phyloP scores from a whole-genome alignment of 257 asterid species.

The Capsicum chinense region DNA sequence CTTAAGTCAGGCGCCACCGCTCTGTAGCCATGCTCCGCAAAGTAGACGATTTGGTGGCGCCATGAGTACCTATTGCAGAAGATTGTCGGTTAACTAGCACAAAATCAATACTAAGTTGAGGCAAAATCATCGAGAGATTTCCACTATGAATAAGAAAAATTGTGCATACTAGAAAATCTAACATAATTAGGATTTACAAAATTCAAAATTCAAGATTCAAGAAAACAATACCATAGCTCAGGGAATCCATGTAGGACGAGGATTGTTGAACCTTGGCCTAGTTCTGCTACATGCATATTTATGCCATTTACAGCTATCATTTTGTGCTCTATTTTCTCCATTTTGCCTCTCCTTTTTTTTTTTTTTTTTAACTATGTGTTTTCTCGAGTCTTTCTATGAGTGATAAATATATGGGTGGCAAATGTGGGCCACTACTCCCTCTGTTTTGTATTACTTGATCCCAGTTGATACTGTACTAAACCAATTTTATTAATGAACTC shows the following conservation, averaged over 20 bases:
- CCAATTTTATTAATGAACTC: too few relatives aligned
- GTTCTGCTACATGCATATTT: slow-evolving; percentile 58
- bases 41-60: slow-evolving; percentile 79
- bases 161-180: too few relatives aligned
- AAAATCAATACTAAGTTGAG: not conserved
- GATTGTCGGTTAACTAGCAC: not conserved
- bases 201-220: too few relatives aligned
- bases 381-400: not conserved
- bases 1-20: slow-evolving; percentile 81
- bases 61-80: slow-evolving; percentile 48
- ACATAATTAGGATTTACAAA: too few relatives aligned
- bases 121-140: too few relatives aligned
- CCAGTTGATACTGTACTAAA: too few relatives aligned
- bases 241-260: slow-evolving; percentile 65
- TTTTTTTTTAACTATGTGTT: not conserved
- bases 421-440: not conserved
- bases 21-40: slow-evolving; percentile 69
- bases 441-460: too few relatives aligned
- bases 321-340: slow-evolving; percentile 41
- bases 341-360: not conserved
- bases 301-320: slow-evolving; percentile 34
- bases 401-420: not conserved
- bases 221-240: not conserved
- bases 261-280: slow-evolving; percentile 72
- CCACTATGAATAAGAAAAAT: too few relatives aligned